Evolutionary conservation across 2,329 filamentous ascomycete genomes (phyloP).

Genomic region (Hymenotorrendiella dingleyae): DNA sequence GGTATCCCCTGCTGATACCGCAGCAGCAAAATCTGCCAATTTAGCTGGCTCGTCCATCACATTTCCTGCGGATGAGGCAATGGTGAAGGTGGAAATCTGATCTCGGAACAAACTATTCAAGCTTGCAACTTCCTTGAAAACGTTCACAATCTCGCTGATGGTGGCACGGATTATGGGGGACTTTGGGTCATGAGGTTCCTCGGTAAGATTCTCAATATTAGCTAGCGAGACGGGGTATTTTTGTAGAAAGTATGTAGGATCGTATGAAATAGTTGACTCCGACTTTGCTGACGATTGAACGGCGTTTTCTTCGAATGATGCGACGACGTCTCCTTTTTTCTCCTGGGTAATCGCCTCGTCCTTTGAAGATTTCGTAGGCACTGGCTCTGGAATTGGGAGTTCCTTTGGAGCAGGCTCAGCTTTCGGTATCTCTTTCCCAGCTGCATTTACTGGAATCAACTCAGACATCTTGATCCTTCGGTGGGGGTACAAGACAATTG

Average conservation of each 20-base stretch:
- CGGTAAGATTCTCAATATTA: constrained; percentile 86
- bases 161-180: constrained; percentile 84
- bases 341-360: constrained; percentile 52
- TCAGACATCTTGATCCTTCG: constrained; percentile 86
- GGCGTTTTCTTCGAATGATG: constrained; percentile 85
- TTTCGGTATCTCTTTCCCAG: constrained; percentile 32
- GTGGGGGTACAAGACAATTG: constrained; percentile 92
- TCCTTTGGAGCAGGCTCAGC: constrained; percentile 39
- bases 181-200: constrained; percentile 86
- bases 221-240: constrained; percentile 91
- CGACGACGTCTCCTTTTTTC: constrained; percentile 88
- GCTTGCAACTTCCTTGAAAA: constrained; percentile 93
- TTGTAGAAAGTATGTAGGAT: constrained; percentile 84
- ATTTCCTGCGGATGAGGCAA: constrained; percentile 90
- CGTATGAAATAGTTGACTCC: constrained; percentile 53
- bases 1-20: constrained; percentile 90
- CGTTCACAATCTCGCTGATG: constrained; percentile 96
- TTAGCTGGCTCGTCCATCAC: constrained; percentile 93
- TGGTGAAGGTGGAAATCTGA: constrained; percentile 94
- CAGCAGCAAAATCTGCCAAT: constrained; percentile 92
- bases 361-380: constrained; percentile 46
- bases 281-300: constrained; percentile 50
- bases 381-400: constrained; percentile 50
- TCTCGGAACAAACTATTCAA: constrained; percentile 95
- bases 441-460: constrained; percentile 59